phyloP scores from a whole-genome alignment of 805 yeast genomes.

The Candida insectalens region DNA sequence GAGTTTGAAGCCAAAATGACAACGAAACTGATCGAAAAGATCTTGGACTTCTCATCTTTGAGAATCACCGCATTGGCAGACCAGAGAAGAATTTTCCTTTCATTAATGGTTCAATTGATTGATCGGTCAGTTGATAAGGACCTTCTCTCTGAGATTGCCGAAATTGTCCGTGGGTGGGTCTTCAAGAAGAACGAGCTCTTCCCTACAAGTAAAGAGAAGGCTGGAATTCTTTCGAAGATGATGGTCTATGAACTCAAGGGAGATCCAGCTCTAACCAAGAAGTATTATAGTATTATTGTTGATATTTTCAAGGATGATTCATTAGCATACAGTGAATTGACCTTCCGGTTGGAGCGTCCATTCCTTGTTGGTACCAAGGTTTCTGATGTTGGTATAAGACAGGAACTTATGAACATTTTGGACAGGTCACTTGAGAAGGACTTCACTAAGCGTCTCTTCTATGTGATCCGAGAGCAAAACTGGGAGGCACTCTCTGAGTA shows the following conservation, averaged over 20 bases:
- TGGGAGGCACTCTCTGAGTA: conserved; percentile 95
- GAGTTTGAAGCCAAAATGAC: conserved; percentile 78
- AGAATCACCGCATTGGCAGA: conserved; percentile 87
- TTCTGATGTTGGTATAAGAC: conserved; percentile 64
- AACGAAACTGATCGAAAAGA: conserved; percentile 63
- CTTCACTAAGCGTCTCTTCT: conserved; percentile 68
- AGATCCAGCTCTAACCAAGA: conserved; percentile 65
- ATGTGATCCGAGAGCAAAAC: conserved; percentile 88
- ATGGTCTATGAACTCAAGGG: conserved; percentile 85
- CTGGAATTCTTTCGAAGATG: conserved; percentile 89
- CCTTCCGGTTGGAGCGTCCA: conserved; percentile 94
- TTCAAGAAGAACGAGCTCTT: conserved; percentile 73
- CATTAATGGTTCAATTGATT: conserved; percentile 79
- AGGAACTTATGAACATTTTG: conserved; percentile 69
- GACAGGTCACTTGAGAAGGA: conserved; percentile 71
- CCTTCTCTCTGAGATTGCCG: conserved; percentile 63
- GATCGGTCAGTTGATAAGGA: conserved; percentile 79
- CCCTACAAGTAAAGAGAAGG: conserved; percentile 94
- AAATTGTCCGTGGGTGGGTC: conserved; percentile 81
- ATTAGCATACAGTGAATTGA: conserved; percentile 74
- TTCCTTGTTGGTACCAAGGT: conserved; percentile 88
- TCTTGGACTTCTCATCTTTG: conserved; percentile 66
- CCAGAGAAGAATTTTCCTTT: conserved; percentile 80
- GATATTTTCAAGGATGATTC: conserved; percentile 78
- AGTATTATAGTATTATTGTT: conserved; percentile 77